A percentile compares a stretch with the other conserved stretches of the same genome.
Conservation (phyloP, 1,284 basidiomycete species). For the Trametes polyzona region DNA sequence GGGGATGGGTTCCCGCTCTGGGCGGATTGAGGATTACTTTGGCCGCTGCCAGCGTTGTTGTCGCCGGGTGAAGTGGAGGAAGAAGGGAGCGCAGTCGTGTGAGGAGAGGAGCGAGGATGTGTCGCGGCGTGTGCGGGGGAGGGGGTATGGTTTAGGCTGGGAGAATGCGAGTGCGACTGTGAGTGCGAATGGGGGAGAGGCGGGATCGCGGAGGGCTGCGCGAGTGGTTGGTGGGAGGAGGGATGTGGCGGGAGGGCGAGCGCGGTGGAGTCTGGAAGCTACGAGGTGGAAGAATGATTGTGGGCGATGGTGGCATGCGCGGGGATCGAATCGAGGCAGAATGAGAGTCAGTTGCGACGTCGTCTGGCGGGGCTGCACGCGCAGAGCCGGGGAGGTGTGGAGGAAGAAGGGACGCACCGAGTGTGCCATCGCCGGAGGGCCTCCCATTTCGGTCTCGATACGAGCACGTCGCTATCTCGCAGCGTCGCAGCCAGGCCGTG, state of each 20-base stretch:
- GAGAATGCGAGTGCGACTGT: conserved; percentile 7
- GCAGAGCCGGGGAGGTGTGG: too few relatives aligned
- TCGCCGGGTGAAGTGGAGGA: conserved; percentile 7
- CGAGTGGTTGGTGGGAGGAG: conserved; percentile 7
- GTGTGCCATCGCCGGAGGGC: conserved; percentile 1
- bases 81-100: not conserved
- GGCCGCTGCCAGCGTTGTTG: not conserved
- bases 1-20: conserved; percentile 1
- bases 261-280: not conserved
- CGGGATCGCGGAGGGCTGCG: conserved; percentile 9
- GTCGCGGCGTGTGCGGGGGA: conserved; percentile 15
- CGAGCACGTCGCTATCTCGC: not conserved
- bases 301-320: not conserved
- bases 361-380: not conserved
- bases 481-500: too few relatives aligned
- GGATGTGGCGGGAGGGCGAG: not conserved
- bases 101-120: conserved; percentile 9
- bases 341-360: not conserved
- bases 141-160: conserved; percentile 10
- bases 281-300: conserved; percentile 4
- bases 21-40: not conserved
- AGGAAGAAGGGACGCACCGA: conserved; percentile 14
- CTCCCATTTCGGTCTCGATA: conserved; percentile 23
- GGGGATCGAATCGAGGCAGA: not conserved
- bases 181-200: not conserved